Evolutionary conservation across 106 monocot species (phyloP).

Genomic region (Ottelia alismoides): DNA sequence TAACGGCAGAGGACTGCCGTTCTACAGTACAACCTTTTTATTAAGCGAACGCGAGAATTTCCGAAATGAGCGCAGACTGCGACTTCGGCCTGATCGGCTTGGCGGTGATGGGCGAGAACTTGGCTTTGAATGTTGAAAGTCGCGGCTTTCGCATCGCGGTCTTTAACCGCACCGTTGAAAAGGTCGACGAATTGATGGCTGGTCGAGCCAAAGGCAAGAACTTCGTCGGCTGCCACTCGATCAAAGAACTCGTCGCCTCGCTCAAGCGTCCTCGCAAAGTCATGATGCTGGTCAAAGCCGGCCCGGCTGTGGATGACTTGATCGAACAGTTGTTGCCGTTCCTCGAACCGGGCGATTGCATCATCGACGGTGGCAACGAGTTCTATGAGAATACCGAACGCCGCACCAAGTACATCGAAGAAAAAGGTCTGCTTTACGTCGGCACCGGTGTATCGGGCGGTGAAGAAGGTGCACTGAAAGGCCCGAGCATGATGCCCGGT

Average conservation of each 20-base stretch:
- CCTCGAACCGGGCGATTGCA: conserved; percentile 21
- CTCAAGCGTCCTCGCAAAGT: conserved; percentile 11
- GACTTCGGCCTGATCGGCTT: conserved; percentile 18
- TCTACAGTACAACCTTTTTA: too few relatives aligned
- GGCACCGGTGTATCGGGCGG: conserved; percentile 26
- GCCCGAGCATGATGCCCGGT: conserved; percentile 19
- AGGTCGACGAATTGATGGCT: conserved; percentile 18
- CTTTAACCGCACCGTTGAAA: conserved; percentile 19
- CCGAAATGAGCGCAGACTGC: too few relatives aligned
- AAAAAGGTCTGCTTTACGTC: conserved; percentile 12
- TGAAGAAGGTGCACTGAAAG: conserved; percentile 17
- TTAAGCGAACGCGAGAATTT: too few relatives aligned
- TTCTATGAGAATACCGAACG: conserved; percentile 29
- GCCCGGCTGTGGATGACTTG: conserved; percentile 18
- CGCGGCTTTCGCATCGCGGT: conserved; percentile 26
- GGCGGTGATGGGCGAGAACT: conserved; percentile 25
- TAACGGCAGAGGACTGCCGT: too few relatives aligned
- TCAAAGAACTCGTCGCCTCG: conserved; percentile 16
- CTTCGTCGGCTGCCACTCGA: conserved; percentile 9
- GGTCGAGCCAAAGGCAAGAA: conserved; percentile 13
- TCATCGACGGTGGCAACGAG: conserved; percentile 28
- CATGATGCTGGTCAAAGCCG: conserved; percentile 24
- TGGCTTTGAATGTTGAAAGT: conserved; percentile 19
- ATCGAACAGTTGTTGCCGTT: conserved; percentile 6
- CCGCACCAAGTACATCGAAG: neutral